Percentiles rank a stretch among this genome's conserved stretches.
These are phyloP conservation scores for Tylopilus sp. DNA, from an alignment of 1,284 basidiomycete genomes.

Conservation along the genomic window DNA sequence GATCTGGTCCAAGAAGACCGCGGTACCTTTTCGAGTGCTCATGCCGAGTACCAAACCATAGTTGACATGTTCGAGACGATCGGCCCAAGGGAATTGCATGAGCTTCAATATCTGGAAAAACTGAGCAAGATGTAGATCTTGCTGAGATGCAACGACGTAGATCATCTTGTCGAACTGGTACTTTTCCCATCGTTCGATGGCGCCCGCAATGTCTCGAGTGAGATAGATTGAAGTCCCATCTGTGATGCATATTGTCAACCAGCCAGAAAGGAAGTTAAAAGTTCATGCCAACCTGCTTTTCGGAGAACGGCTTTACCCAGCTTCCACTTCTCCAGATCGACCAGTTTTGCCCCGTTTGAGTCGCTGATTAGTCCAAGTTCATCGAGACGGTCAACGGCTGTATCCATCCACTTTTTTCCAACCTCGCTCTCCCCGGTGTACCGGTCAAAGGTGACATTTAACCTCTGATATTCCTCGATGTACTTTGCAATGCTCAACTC, in stretches of 20 bases:
- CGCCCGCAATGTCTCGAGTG: slow-evolving; percentile 97
- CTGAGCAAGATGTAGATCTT: slow-evolving; percentile 93
- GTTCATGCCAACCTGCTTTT: slow-evolving; percentile 75
- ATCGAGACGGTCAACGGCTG: slow-evolving; percentile 72
- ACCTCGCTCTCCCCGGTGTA: slow-evolving; percentile 97
- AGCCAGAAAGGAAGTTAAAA: background rate
- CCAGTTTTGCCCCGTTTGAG: slow-evolving; percentile 78
- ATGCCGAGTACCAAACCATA: slow-evolving; percentile 96
- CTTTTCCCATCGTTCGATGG: slow-evolving; percentile 92
- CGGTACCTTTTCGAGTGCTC: slow-evolving; percentile 97
- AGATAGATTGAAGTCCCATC: slow-evolving; percentile 99
- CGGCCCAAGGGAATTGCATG: slow-evolving; percentile 92
- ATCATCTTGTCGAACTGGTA: slow-evolving; percentile 99
- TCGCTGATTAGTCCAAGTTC: slow-evolving; percentile 72
- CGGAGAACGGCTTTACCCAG: slow-evolving; percentile 92
- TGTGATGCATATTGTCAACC: slow-evolving; percentile 40
- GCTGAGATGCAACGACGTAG: slow-evolving; percentile 95
- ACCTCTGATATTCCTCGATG: slow-evolving; percentile 87
- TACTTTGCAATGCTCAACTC: slow-evolving; percentile 94
- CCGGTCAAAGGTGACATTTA: slow-evolving; percentile 95
- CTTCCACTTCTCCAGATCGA: slow-evolving; percentile 91
- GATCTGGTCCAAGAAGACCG: slow-evolving; percentile 97
- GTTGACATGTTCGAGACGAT: slow-evolving; percentile 89
- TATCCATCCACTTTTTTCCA: slow-evolving; percentile 81
- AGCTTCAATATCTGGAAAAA: slow-evolving; percentile 96